Base-by-base conservation (phyloP, 75 land plant species). In the Pinus tabuliformis region DNA sequence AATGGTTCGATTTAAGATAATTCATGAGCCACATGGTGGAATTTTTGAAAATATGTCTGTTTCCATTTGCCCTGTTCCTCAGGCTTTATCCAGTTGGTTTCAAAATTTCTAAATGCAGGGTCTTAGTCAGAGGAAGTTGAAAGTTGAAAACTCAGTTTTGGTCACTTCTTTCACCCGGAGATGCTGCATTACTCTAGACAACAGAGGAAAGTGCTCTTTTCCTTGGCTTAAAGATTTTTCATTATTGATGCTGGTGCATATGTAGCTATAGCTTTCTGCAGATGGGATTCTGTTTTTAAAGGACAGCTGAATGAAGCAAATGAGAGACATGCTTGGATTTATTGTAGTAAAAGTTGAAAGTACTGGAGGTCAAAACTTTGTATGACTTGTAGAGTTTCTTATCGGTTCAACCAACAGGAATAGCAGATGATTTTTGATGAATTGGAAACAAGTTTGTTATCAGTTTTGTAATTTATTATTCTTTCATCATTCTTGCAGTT, bases 371-470 rank as follows among this genome's bases (percentile, higher is more conserved):
- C 12, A n/a, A 36, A 49, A 42, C 6, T 13, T 68, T 68, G n/a
- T 39, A 42, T 42, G 72, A 68, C 8, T 5, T 39, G 49, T 39
- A 39, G 72, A 42, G 42, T 37, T 68, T n/a, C 22, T 3, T 68
- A 8, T 42, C 72, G 3, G 22, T 12, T 37, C 13, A 68, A 42
- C 42, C 54, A 68, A 68, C 49, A n/a, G 14, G 72, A 68, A 12
- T n/a, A 49, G 54, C 54, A 68, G 54, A 42, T 68, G 72, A 68
- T 68, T 9, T 9, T 42, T 42, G 28, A 28, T 62, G 4, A 24
- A 8, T 28, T 62, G 12, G 64, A 62, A 62, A 62, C 30, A 62
- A 24, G 64, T 36, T 68, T 68, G 72, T 68, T 68, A 68, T 39
- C 52, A n/a, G 54, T 52, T 68, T 42, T 68, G 49, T 68, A 20